Evolutionary conservation across 1,139 yeast genomes (phyloP).

Genomic region (Sugiyamaella pinicola): DNA sequence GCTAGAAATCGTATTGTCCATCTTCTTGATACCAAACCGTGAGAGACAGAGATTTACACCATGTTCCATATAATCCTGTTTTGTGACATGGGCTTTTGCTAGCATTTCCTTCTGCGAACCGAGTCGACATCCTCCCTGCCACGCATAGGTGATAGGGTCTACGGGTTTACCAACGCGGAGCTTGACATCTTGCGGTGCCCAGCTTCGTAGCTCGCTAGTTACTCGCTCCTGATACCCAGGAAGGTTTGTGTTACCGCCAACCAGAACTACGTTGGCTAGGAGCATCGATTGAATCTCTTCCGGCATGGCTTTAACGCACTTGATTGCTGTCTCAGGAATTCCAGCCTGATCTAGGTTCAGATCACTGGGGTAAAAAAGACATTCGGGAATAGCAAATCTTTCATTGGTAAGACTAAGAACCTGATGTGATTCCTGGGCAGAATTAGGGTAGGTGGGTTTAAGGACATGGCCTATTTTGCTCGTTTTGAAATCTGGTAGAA

Average conservation of each 20-base stretch:
- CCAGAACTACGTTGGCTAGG: slow-evolving; percentile 73
- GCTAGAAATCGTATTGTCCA: slow-evolving; percentile 19
- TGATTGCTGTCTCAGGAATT: slow-evolving; percentile 68
- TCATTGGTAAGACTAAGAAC: slow-evolving; percentile 74
- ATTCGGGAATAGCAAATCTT: slow-evolving; percentile 83
- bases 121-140: slow-evolving; percentile 60
- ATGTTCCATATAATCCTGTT: slow-evolving; percentile 81
- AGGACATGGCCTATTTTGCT: slow-evolving; percentile 61
- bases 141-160: slow-evolving; percentile 52
- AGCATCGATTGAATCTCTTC: slow-evolving; percentile 74
- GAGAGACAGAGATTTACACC: slow-evolving; percentile 53
- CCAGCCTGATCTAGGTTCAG: slow-evolving; percentile 78
- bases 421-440: slow-evolving; percentile 50
- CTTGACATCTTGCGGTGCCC: slow-evolving; percentile 40
- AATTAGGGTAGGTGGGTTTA: slow-evolving; percentile 27
- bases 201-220: slow-evolving; percentile 38
- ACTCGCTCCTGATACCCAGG: slow-evolving; percentile 69
- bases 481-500: slow-evolving; percentile 84
- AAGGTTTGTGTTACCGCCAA: slow-evolving; percentile 80
- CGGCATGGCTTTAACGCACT: slow-evolving; percentile 70
- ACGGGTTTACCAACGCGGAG: slow-evolving; percentile 54
- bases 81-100: slow-evolving; percentile 61
- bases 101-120: slow-evolving; percentile 54
- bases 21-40: slow-evolving; percentile 32
- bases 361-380: slow-evolving; percentile 82